Evolutionary conservation across 2,329 filamentous ascomycete genomes (phyloP).

Genomic region (Colletotrichum salicis): DNA sequence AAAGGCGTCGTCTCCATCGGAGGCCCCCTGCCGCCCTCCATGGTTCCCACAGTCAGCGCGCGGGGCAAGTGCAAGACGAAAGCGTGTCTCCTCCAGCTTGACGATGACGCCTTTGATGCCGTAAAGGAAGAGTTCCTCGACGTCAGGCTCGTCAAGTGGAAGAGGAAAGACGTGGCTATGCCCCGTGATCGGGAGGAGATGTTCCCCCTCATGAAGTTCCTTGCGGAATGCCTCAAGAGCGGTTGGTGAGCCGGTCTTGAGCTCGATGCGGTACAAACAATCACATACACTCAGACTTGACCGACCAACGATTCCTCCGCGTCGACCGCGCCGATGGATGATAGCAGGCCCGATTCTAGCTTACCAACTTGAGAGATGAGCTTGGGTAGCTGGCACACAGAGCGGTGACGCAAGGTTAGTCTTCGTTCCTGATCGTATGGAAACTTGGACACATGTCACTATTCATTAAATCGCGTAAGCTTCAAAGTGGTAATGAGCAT

Average conservation of each 20-base stretch:
- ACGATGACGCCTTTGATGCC: conserved; percentile 70
- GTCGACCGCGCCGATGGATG: background rate
- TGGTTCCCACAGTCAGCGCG: conserved; percentile 57
- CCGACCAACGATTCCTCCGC: background rate
- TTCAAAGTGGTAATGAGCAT: background rate
- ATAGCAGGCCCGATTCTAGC: background rate
- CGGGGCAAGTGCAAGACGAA: conserved; percentile 70
- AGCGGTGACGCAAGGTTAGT: background rate
- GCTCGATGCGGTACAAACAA: background rate
- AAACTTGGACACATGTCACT: background rate
- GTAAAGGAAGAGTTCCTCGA: conserved; percentile 74
- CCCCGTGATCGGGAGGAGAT: conserved; percentile 86
- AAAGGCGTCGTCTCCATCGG: conserved; percentile 73
- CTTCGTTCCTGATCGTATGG: background rate
- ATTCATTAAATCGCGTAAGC: background rate
- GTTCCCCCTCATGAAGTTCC: conserved; percentile 87
- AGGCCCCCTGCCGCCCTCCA: conserved; percentile 64
- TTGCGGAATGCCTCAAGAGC: conserved; percentile 69
- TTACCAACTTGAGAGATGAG: background rate
- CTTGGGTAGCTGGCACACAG: background rate
- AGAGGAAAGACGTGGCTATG: conserved; percentile 80
- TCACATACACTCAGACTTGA: background rate
- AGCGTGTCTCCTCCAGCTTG: conserved; percentile 69
- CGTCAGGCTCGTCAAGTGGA: conserved; percentile 76
- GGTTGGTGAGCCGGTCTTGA: conserved; percentile 35